Conservation (phyloP, 1,139 yeast species). For the Zygosaccharomyces pseudobailii region DNA sequence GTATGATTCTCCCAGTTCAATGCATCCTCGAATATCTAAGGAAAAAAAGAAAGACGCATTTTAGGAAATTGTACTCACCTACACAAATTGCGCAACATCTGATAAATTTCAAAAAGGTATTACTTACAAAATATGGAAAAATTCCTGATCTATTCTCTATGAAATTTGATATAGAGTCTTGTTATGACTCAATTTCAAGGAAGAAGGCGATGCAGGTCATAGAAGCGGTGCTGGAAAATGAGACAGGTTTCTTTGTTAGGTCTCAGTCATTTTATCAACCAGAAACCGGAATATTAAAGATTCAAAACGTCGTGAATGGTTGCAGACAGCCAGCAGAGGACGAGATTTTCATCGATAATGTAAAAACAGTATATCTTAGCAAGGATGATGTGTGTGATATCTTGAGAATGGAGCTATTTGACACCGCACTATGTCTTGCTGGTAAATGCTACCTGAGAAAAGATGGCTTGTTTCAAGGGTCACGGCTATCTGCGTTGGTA, state of each 20-base stretch:
- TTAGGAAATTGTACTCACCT: slow-evolving; percentile 33
- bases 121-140: slow-evolving; percentile 18
- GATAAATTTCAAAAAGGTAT: slow-evolving; percentile 28
- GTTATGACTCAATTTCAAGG: slow-evolving; percentile 74
- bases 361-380: slow-evolving; percentile 22
- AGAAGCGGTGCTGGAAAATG: slow-evolving; percentile 14
- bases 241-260: slow-evolving; percentile 23
- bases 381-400: slow-evolving; percentile 34
- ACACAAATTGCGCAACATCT: slow-evolving; percentile 35
- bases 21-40: slow-evolving; percentile 33
- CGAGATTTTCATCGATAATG: slow-evolving; percentile 23
- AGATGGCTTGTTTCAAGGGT: slow-evolving; percentile 83
- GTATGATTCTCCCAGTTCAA: slow-evolving; percentile 39
- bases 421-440: slow-evolving; percentile 38
- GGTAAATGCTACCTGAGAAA: slow-evolving; percentile 42
- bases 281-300: slow-evolving; percentile 16
- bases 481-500: slow-evolving; percentile 66
- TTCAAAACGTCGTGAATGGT: slow-evolving; percentile 23
- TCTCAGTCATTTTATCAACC: slow-evolving; percentile 17
- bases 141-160: slow-evolving; percentile 47
- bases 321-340: slow-evolving; percentile 5
- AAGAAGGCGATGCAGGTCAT: slow-evolving; percentile 38
- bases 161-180: slow-evolving; percentile 73
- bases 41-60: slow-evolving; percentile 20
- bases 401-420: slow-evolving; percentile 39